phyloP scores from a whole-genome alignment of 345 rosid species.

The Excoecaria cochinchinensis region DNA sequence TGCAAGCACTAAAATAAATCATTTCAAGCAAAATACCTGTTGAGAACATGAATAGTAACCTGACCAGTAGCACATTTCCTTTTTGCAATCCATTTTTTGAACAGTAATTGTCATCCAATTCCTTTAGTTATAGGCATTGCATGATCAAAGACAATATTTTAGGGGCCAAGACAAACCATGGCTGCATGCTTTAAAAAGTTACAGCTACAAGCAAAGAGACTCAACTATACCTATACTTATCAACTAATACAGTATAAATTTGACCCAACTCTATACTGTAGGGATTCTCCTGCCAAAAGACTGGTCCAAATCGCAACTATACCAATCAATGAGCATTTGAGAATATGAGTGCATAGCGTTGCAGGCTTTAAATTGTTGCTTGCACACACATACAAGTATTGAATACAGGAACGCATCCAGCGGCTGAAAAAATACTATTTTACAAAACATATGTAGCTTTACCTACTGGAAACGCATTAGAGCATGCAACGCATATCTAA shows the following conservation, averaged over 20 bases:
- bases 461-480: background rate
- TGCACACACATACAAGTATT: background rate
- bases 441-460: background rate
- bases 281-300: background rate
- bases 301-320: background rate
- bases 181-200: background rate
- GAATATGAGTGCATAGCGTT: background rate
- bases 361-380: background rate
- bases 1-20: background rate
- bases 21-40: background rate
- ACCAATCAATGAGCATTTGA: background rate
- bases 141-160: background rate
- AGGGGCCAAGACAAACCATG: background rate
- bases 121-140: background rate
- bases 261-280: background rate
- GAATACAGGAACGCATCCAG: background rate
- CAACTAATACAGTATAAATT: background rate
- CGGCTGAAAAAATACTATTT: background rate
- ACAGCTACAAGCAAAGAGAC: slow-evolving; percentile 3
- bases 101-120: background rate
- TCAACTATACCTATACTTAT: background rate
- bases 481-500: background rate
- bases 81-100: background rate
- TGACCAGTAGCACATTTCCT: background rate
- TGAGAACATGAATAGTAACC: background rate